Base-by-base conservation (phyloP, 495 filamentous ascomycete genomes). In the Sphaerosporella brunnea region DNA sequence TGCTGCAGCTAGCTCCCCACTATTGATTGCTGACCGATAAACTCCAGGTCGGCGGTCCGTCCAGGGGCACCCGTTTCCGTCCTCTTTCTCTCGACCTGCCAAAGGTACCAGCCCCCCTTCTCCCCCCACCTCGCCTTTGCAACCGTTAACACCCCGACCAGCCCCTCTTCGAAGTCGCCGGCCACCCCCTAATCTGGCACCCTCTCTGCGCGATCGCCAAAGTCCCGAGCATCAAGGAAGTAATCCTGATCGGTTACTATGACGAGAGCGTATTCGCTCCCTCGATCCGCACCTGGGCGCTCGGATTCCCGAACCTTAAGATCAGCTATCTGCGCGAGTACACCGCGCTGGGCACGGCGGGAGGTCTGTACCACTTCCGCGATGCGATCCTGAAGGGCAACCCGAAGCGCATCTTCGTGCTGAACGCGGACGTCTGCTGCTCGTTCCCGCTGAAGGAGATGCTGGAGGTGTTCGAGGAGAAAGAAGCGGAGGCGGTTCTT, bases 361-460 rank as follows among this genome's bases (percentile, higher is more conserved):
- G 90, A 51, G 90, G 90, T 43, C 73, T 99, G 39, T 99, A 96
- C 73, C 90, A 99, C 70, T 99, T 99, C 74, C 85, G 90, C 62
- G 90, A 99, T 78, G 84, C 84, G 50, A 96, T 99, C 58, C 76
- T 99, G 61, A 95, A 95, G 69, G 88, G 88, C 53, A 77, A 79
- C 53, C 90, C 92, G 30, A 86, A 93, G 62, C 79, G 84, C 56
- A 79, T 95, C 69, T 93, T 99, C 59, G 90, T 99, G 40, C 72
- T 99, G 61, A 99, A 99, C 63, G 86, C 86, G 44, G 90, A 99
- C 65, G 92, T 99, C 49, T 99, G 90, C 79, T 99, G 90, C 71
- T 94, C 85, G 34, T 99, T 96, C 72, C 90, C 90, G 13, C 71
- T 99, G 48, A 81, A 78, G 50, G 83, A 96, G 64, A 99, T 73